Conservation (phyloP, 257 asterid genomes). For the Penstemon newberryi region DNA sequence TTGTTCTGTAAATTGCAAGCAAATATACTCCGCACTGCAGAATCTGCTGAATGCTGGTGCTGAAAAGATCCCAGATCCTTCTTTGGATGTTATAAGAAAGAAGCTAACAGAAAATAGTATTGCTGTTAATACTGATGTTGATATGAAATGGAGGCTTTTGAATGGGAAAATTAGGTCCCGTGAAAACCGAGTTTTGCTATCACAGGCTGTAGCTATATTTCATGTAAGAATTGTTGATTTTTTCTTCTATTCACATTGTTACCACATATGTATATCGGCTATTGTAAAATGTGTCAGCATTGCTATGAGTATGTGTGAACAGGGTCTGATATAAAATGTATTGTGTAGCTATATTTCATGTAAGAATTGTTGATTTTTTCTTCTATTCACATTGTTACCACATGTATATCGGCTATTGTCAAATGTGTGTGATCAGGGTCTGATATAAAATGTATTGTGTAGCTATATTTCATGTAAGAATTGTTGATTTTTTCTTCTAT, state of each 20-base stretch:
- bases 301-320: slow-evolving; percentile 14
- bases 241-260: too few species aligned
- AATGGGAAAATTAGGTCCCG: slow-evolving; percentile 78
- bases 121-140: slow-evolving; percentile 45
- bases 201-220: slow-evolving; percentile 93
- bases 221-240: slow-evolving; percentile 60
- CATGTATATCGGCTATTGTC: too few species aligned
- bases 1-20: slow-evolving; percentile 75
- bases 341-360: slow-evolving; percentile 75
- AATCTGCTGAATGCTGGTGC: slow-evolving; percentile 67
- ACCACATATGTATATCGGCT: too few species aligned
- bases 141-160: slow-evolving; percentile 92
- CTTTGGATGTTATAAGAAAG: slow-evolving; percentile 58
- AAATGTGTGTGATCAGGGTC: slow-evolving; percentile 1
- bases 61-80: slow-evolving; percentile 72
- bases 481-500: neutral
- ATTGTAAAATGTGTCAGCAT: too few species aligned
- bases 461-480: slow-evolving; percentile 89
- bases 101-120: slow-evolving; percentile 40
- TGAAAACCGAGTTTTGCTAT: slow-evolving; percentile 74
- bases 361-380: slow-evolving; percentile 36
- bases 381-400: too few species aligned
- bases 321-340: slow-evolving; percentile 2
- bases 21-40: slow-evolving; percentile 69
- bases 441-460: slow-evolving; percentile 33